Evolutionary conservation across 768 basidiomycete genomes (phyloP), one percentile per base, ranked within the genome.

Genomic region (Ephemerocybe angulata): DNA sequence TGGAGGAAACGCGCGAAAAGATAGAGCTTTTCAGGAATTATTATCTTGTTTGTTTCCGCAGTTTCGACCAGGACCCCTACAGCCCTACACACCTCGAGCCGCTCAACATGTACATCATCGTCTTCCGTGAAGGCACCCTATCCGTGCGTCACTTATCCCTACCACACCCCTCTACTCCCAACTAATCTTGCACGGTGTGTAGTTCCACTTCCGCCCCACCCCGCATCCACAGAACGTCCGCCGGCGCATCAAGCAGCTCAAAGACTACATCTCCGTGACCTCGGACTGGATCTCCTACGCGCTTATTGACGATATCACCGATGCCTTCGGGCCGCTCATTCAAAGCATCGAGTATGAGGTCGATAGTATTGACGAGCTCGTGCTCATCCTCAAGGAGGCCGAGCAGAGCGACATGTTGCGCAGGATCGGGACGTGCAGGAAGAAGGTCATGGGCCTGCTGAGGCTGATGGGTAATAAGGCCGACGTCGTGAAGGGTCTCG

Each of bases 251-350:
- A 98, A 97, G 72, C 97, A 98, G 67, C 88, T 99, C 59, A 97
- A 94, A 67, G 97, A 99, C 76, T 98, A 98, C 73, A 98, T 99
- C 69, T 88, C 82, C 59, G 97, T 98, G 64, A 98, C 97, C 8
- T 96, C 95, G 3, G 97, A 99, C 74, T 99, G 97, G 97, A 99
- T 99, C 60, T 98, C 95, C 4, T 99, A 99, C 63, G 97, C 97
- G 10, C 83, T 99, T 56, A 99, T 99, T 66, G 97, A 99, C 72
- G 97, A 99, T 72, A 98, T 99, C 69, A 98, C 97, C 46, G 97
- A 99, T 66, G 96, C 94, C 8, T 99, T 99, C 67, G 97, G 97
- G 13, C 97, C 97, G 4, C 82, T 99, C 55, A 98, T 99, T 63
- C 97, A 98, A 70, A 86, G 87, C 67, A 99, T 98, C 70, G 97